Evolutionary conservation across 768 basidiomycete species (phyloP), one percentile per base, ranked within the genome.

Genomic region (Tylopilus sp.): DNA sequence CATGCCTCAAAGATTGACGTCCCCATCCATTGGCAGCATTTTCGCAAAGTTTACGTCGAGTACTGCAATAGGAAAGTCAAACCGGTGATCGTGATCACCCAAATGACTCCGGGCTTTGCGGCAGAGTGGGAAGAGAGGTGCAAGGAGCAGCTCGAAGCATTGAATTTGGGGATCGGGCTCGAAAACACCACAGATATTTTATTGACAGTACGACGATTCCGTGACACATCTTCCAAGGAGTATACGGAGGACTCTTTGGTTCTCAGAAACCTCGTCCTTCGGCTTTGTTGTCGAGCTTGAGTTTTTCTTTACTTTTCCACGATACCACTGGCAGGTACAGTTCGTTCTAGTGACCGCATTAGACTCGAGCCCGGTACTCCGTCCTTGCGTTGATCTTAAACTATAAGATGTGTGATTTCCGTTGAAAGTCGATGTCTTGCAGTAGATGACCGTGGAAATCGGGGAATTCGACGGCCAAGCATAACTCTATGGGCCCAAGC

Each of bases 1-100:
- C 60, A 60, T n/a, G 64, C 64, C 36, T 65, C 60, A 6, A 67
- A 66, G 54, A 67, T 67, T 43, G 63, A 60, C 19, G 54, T 65
- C 38, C 56, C 60, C 11, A 54, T 54, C 29, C 63, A 67, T 40
- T 66, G 64, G 64, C 52, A 52, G 13, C 63, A 65, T 26, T 66
- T 66, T 56, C 57, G 60, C 60, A 63, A 56, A 33, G 57, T 65
- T 22, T 66, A 62, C 33, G 57, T 58, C 52, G 50, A 65, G n/a
- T 65, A 65, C 36, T 65, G 65, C 34, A 25, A 51, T 21, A 57
- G 29, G 57, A 67, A 14, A 48, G 63, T 63, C 44, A 65, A 52
- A 45, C 64, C 65, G 11, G 63, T 65, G 41, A 40, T 65, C 36
- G 53, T 66, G 19, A 59, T 66, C 13, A 66, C 63, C 26, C 63